Evolutionary conservation across 345 rosid species (phyloP), one percentile per base, ranked within the genome.

Genomic region (Euphorbia tirucalli): DNA sequence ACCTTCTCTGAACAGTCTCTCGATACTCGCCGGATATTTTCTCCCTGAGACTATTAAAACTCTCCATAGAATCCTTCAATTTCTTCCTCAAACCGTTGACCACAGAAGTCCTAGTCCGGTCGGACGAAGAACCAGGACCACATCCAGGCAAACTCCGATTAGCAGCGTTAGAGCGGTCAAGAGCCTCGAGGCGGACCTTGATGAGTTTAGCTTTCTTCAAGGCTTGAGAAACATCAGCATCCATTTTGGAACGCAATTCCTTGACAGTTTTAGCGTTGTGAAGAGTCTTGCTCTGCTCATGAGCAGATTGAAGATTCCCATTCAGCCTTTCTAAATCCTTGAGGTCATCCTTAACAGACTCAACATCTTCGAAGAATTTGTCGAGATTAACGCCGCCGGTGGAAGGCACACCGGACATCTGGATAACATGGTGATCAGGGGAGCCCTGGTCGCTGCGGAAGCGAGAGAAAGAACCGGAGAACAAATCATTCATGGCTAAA

Each of bases 1-100:
- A 96, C 79, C 99, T 84, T 72, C 99, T 74, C 87, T 87, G 88
- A 0, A 93, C 97, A n/a, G 99, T 93, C 77, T 92, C 98, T 78
- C 92, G 82, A 30, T 93, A 89, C 88, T 96, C 99, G 0, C 83
- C 61, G 27, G 97, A 88, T 32, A 92, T 87, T 77, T 77, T 79
- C 80, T 86, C 86, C 63, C 98, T 89, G 83, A 96, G 75, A 14
- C 65, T 79, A 28, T 72, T 89, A 55, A 95, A 96, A 41, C 89
- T 85, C 68, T 92, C 96, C 98, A 96, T 93, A 0, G 89, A 85
- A 39, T 93, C 98, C 83, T 87, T 88, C 80, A 96, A 65, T 83
- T 93, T 93, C 90, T 96, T 96, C 78, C 99, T 84, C 73, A 96
- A 69, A 19, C 98, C 99, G 70, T 83, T 91, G 71, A 96, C 90